Evolutionary conservation across 1,139 yeast species (phyloP).

Genomic region (Taphrina deformans): DNA sequence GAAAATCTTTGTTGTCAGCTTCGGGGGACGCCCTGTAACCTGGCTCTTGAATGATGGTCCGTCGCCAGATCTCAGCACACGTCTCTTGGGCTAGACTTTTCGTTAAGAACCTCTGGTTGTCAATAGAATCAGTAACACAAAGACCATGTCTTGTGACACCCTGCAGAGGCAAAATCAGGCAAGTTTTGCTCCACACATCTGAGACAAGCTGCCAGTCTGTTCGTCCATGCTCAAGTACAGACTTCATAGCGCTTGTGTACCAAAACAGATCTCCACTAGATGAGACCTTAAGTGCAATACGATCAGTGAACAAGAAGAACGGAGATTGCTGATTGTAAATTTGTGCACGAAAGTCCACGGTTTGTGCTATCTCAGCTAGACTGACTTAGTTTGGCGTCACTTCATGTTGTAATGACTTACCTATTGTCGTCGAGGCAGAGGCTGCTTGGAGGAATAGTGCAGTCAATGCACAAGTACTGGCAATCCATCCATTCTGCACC

Average conservation of each 20-base stretch:
- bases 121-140: not conserved
- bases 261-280: conserved; percentile 22
- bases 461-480: conserved; percentile 44
- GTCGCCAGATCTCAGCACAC: not conserved
- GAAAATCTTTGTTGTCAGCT: not conserved
- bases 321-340: not conserved
- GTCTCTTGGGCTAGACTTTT: conserved; percentile 40
- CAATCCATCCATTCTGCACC: conserved; percentile 44
- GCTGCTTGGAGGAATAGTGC: conserved; percentile 40
- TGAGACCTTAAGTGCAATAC: conserved; percentile 54
- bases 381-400: not conserved
- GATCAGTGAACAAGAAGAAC: conserved; percentile 40
- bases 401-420: not conserved
- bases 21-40: conserved; percentile 41
- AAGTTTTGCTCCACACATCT: not conserved
- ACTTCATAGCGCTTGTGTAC: conserved; percentile 17
- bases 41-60: conserved; percentile 14
- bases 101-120: conserved; percentile 9
- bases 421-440: conserved; percentile 35
- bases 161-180: not conserved
- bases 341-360: conserved; percentile 1
- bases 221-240: not conserved
- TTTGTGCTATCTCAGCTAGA: not conserved
- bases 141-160: not conserved
- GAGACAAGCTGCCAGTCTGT: not conserved